Conservation (phyloP, 495 filamentous ascomycete species). For the Trichoderma asperelloides region DNA sequence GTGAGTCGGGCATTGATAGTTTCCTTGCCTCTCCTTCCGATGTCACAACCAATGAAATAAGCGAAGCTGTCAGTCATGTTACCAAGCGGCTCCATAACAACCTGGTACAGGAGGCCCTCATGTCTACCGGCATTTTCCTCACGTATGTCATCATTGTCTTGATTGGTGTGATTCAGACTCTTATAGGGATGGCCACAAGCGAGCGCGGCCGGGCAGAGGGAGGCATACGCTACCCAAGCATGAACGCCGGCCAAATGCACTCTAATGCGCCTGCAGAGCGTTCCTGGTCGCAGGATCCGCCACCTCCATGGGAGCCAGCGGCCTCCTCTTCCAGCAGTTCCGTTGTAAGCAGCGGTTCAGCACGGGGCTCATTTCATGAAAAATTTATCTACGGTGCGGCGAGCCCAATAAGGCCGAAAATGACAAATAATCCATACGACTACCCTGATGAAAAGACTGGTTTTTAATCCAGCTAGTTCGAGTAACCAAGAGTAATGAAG, state of each 20-base stretch:
- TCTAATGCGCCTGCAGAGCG: neutral
- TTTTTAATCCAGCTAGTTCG: neutral
- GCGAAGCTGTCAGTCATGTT: slow-evolving; percentile 59
- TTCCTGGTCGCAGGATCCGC: neutral
- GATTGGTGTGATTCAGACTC: slow-evolving; percentile 58
- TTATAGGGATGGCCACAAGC: slow-evolving; percentile 39
- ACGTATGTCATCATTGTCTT: slow-evolving; percentile 71
- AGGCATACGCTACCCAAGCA: slow-evolving; percentile 21
- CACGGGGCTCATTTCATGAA: neutral
- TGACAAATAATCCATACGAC: neutral
- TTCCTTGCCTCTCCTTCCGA: slow-evolving; percentile 67
- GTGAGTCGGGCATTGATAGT: slow-evolving; percentile 47
- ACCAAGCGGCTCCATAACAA: slow-evolving; percentile 50
- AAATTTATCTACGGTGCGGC: neutral
- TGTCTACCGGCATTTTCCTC: slow-evolving; percentile 59
- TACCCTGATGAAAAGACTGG: neutral
- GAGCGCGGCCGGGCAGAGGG: slow-evolving; percentile 47
- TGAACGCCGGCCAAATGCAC: neutral
- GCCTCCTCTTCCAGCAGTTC: neutral
- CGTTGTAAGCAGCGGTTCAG: neutral
- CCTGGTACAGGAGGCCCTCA: slow-evolving; percentile 66
- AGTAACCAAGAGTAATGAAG: neutral
- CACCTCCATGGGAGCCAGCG: neutral
- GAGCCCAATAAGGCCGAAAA: neutral
- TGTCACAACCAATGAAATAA: slow-evolving; percentile 70